Base-by-base conservation (phyloP, 352 stramenopile genomes). In the Albugo laibachii region DNA sequence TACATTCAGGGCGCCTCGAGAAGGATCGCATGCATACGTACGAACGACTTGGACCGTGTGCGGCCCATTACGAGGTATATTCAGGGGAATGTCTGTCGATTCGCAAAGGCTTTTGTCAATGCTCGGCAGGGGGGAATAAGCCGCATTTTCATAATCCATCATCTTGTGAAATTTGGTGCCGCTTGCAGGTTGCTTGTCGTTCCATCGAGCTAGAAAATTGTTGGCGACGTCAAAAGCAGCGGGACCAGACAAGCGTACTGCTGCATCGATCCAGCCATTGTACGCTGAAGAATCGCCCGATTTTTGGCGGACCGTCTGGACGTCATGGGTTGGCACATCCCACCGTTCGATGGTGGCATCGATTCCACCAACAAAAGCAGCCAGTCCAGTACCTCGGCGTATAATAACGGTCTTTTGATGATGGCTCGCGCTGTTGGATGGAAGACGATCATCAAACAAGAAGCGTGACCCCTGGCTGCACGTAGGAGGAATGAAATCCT, bases 391-490 rank as follows among this genome's bases (percentile, higher is more conserved):
- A 31, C 24, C 24, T 31, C 8, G 3, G 24, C 24, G 24, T 10
- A 83, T 48, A 11, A 79, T 56, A n/a, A 84, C 50, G 13, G 66
- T 75, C 45, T 84, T 83, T 50, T 84, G 71, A 44, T 84, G 71
- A 27, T 81, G 67, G 31, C 68, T 73, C 15, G 66, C 74, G 34
- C 66, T 79, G 10, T 53, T 27, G 36, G 73, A 56, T 12, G 72
- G 69, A 48, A 82, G 47, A 20, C 72, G 72, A 38, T 84, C 63
- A 52, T 84, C 72, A 10, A 78, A 80, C 15, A 81, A 31, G 8
- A 31, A 31, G 18, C 62, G 59, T 50, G 38, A 31, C 8, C 24
- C 24, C 3, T 3, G 24, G 24, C 24, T 31, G 24, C 24, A 31
- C 24, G 24, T 31, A 10, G 24, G 24, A 8, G 24, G 24, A 10